Conservation (phyloP, 106 monocot genomes). For the Phalaenopsis equestris region DNA sequence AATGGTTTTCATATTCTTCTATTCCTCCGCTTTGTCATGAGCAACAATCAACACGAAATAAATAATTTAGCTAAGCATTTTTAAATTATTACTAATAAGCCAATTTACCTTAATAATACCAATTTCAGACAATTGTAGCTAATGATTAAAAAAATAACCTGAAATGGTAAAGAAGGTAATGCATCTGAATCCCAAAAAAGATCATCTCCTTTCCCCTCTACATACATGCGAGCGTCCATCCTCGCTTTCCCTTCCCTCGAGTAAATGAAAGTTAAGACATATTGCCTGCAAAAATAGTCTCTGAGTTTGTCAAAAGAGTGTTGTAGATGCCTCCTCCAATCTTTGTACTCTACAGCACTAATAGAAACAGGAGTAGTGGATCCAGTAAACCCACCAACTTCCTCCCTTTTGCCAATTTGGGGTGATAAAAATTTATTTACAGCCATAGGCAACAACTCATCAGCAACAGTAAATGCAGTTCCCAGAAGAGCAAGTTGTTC, state of each 20-base stretch:
- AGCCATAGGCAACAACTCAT: conserved; percentile 76
- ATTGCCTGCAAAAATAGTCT: conserved; percentile 88
- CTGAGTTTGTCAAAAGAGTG: conserved; percentile 81
- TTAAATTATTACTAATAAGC: neutral
- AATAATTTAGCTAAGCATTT: neutral
- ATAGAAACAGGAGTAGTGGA: conserved; percentile 16
- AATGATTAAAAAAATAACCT: conserved; percentile 30
- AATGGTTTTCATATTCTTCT: neutral
- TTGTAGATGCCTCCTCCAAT: conserved; percentile 78
- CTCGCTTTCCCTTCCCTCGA: conserved; percentile 81
- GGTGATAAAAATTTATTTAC: conserved; percentile 46
- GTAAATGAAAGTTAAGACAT: conserved; percentile 89
- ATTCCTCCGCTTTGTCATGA: neutral
- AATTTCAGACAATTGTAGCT: neutral
- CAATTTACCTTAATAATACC: neutral
- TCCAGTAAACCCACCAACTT: conserved; percentile 25
- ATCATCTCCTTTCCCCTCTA: conserved; percentile 62
- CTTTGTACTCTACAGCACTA: conserved; percentile 54
- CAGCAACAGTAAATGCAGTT: conserved; percentile 77
- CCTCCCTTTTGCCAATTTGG: conserved; percentile 43
- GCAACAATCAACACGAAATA: neutral
- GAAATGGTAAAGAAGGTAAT: conserved; percentile 85
- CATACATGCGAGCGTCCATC: conserved; percentile 84
- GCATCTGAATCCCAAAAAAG: conserved; percentile 80
- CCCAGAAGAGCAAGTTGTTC: conserved; percentile 80